These are phyloP conservation scores for Astrothelium macrocarpum DNA, from an alignment of 495 filamentous ascomycete genomes.

Conservation along the genomic window DNA sequence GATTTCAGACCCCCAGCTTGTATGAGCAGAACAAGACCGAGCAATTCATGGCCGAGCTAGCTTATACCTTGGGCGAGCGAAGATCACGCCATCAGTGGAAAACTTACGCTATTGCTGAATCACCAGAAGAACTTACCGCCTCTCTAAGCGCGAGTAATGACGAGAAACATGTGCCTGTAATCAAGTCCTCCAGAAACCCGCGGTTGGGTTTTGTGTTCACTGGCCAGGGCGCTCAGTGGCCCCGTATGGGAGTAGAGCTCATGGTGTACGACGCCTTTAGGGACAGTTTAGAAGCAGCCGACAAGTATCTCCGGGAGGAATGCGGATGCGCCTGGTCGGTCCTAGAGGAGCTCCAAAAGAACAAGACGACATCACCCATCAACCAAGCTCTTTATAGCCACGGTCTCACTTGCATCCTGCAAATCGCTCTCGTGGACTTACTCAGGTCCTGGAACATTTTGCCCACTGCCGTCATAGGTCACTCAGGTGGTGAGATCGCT, in stretches of 20 bases:
- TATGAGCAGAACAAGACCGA: not conserved
- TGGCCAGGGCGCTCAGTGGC: conserved; percentile 40
- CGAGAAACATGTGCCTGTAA: not conserved
- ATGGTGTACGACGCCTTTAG: not conserved
- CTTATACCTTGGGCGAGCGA: not conserved
- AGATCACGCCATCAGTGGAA: not conserved
- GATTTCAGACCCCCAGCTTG: too few species aligned
- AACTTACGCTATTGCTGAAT: not conserved
- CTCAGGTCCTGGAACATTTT: conserved; percentile 23
- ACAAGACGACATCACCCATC: conserved; percentile 17
- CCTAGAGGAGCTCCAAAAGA: conserved; percentile 13
- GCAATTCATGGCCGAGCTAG: not conserved
- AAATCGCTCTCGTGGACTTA: conserved; percentile 20
- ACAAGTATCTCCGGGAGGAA: not conserved
- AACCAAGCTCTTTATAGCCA: conserved; percentile 13
- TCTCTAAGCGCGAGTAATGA: not conserved
- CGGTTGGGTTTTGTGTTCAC: conserved; percentile 30
- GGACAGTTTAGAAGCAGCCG: not conserved
- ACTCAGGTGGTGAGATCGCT: conserved; percentile 55
- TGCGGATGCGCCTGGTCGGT: not conserved
- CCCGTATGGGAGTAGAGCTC: conserved; percentile 29
- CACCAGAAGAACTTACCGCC: not conserved
- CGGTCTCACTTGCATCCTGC: conserved; percentile 21
- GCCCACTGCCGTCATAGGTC: conserved; percentile 40
- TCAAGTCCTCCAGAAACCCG: not conserved